A percentile compares a stretch with the other conserved stretches of the same genome.
These are phyloP conservation scores for Talaromyces piceae DNA, from an alignment of 2,329 filamentous ascomycete species.

Conservation along the genomic window DNA sequence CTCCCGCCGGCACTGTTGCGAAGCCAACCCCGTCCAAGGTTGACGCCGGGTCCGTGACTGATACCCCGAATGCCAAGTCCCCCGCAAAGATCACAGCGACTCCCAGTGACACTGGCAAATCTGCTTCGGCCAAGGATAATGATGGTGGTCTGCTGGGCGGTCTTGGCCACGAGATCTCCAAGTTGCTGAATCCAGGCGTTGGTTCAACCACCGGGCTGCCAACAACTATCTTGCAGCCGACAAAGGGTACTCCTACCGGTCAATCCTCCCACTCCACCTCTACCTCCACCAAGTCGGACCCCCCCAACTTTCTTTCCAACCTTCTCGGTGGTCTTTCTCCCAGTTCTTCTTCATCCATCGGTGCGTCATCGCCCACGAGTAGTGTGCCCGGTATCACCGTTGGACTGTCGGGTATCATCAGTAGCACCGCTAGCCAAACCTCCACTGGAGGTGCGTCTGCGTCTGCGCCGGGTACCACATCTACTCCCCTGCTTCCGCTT, in stretches of 20 bases:
- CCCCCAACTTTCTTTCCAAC: constrained; percentile 1
- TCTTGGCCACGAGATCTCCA: constrained; percentile 6
- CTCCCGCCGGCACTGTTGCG: background rate
- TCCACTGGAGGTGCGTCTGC: constrained; percentile 2
- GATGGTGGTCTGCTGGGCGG: constrained; percentile 2
- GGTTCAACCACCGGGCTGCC: constrained; percentile 7
- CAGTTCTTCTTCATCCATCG: background rate
- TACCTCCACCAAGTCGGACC: constrained; percentile 1
- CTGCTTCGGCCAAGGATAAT: constrained; percentile 2
- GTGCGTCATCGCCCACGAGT: background rate
- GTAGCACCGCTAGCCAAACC: background rate
- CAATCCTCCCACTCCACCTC: background rate
- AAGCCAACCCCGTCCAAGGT: constrained; percentile 14
- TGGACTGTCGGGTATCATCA: constrained; percentile 10
- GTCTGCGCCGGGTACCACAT: constrained; percentile 7
- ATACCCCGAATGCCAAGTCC: background rate
- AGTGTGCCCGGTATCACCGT: constrained; percentile 10
- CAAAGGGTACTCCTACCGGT: background rate
- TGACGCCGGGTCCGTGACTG: constrained; percentile 17
- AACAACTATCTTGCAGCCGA: constrained; percentile 6
- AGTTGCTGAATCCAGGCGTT: constrained; percentile 3
- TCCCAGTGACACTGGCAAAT: too few species aligned
- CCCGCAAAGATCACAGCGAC: background rate
- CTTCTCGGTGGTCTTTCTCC: constrained; percentile 4
- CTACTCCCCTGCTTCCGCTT: constrained; percentile 3